These are phyloP conservation scores for Physcia stellaris DNA, from an alignment of 495 filamentous ascomycete genomes.

Conservation along the genomic window DNA sequence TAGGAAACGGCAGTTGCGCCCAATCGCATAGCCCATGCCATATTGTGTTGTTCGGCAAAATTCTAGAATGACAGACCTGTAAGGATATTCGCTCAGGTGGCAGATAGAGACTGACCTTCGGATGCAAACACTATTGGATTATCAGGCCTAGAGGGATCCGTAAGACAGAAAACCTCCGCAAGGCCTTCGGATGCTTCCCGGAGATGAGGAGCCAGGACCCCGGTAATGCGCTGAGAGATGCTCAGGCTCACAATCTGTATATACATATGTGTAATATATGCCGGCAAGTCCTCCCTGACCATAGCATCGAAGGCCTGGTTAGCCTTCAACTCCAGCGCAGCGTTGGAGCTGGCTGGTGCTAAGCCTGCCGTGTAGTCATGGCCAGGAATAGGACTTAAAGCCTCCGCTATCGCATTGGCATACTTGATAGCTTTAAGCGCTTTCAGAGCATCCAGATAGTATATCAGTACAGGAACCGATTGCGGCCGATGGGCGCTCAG, in stretches of 20 bases:
- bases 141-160: conserved; percentile 57
- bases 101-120: conserved; percentile 37
- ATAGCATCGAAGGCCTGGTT: conserved; percentile 43
- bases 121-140: conserved; percentile 73
- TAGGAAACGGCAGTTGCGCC: conserved; percentile 52
- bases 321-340: conserved; percentile 43
- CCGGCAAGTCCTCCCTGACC: conserved; percentile 56
- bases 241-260: conserved; percentile 43
- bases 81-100: neutral
- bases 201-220: conserved; percentile 40
- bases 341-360: conserved; percentile 34
- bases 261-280: conserved; percentile 53
- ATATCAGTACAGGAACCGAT: conserved; percentile 54
- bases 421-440: conserved; percentile 58
- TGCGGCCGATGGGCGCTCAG: conserved; percentile 60
- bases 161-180: conserved; percentile 65
- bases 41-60: conserved; percentile 53
- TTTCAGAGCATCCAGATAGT: conserved; percentile 55
- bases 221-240: conserved; percentile 43
- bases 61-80: conserved; percentile 20
- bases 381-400: conserved; percentile 34
- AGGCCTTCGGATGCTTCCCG: conserved; percentile 54
- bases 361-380: conserved; percentile 29
- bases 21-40: conserved; percentile 44
- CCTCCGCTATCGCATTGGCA: conserved; percentile 47